Evolutionary conservation across 176 grass and related monocot genomes (phyloP), one percentile per base, ranked within the genome.

Genomic region (Oryza punctata): DNA sequence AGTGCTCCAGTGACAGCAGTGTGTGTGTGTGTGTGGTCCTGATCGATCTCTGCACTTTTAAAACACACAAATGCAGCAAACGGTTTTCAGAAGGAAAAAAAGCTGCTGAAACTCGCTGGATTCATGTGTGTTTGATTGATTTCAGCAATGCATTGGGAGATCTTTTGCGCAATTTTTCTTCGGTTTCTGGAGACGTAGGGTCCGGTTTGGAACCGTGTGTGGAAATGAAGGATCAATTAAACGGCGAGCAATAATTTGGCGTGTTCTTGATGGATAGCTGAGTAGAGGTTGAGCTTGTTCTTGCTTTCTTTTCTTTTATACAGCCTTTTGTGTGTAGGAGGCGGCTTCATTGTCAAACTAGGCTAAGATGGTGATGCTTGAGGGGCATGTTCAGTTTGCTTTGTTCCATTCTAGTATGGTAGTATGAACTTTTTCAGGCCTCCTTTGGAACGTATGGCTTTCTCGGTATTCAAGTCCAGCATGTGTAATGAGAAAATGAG

Each of bases 21-120:
- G 5, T 12, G 74, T 10, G 6, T 32, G 29, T 30, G n/a, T 33
- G 67, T 33, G 67, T 82, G 79, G 74, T 73, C 88, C 78, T 41
- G 40, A 41, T 77, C 27, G 40, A 41, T 77, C 27, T 5, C 29
- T 3, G 25, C 27, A 10, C 69, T 66, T 66, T 70, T 72, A 64
- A 54, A 68, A 82, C 30, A 82, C 54, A 65, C 83, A 57, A 57
- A 57, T 57, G 52, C 16, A 57, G 66, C 83, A 82, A 89, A 85
- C 61, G 10, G 69, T 1, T 26, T 30, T 44, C 41, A 12, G 59
- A 72, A 79, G 35, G 1, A 47, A 65, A 80, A 86, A 72, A 86
- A 72, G 83, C 72, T 78, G 88, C 57, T 5, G 16, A 16, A n/a
- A 19, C 32, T 73, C 27, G 72, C 88, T 73, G 88, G 78, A 86